Percentiles rank a stretch among this genome's conserved stretches.
Conservation (phyloP, 371 early-diverging fungal species). For the Lichtheimia ramosa region DNA sequence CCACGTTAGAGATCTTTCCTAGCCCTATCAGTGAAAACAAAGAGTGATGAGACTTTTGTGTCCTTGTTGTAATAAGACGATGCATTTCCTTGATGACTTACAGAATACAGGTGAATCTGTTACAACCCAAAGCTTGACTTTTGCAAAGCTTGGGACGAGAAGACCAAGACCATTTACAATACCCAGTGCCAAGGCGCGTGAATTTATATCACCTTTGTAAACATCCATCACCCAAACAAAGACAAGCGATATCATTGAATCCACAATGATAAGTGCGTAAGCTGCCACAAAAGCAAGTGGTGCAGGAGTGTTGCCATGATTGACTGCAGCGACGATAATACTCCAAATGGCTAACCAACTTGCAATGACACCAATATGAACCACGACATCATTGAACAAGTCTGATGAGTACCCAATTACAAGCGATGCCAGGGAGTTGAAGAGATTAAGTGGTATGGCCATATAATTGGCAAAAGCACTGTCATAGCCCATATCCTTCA, state of each 20-base stretch:
- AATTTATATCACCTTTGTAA: neutral
- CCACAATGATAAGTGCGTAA: neutral
- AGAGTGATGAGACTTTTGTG: no score
- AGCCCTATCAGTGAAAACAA: neutral
- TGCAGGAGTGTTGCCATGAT: no score
- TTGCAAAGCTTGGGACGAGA: slow-evolving; percentile 35
- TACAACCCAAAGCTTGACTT: slow-evolving; percentile 31
- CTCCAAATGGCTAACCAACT: neutral
- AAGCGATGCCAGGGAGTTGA: slow-evolving; percentile 13
- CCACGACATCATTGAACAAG: neutral
- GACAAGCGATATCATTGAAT: neutral
- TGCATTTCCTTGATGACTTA: neutral
- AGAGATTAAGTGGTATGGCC: slow-evolving; percentile 17
- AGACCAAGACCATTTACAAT: slow-evolving; percentile 38
- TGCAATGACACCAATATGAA: neutral
- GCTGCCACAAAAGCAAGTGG: neutral
- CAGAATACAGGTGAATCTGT: slow-evolving; percentile 14
- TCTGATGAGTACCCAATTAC: slow-evolving; percentile 11
- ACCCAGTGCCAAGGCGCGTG: slow-evolving; percentile 43
- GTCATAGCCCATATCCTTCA: slow-evolving; percentile 15
- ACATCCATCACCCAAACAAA: neutral
- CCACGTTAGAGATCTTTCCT: neutral
- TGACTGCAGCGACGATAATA: no score
- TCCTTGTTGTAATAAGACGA: no score
- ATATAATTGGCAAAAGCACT: slow-evolving; percentile 18